Conservation (phyloP, 164 flowering plant genomes). For the Tetrastigma voinierianum region DNA sequence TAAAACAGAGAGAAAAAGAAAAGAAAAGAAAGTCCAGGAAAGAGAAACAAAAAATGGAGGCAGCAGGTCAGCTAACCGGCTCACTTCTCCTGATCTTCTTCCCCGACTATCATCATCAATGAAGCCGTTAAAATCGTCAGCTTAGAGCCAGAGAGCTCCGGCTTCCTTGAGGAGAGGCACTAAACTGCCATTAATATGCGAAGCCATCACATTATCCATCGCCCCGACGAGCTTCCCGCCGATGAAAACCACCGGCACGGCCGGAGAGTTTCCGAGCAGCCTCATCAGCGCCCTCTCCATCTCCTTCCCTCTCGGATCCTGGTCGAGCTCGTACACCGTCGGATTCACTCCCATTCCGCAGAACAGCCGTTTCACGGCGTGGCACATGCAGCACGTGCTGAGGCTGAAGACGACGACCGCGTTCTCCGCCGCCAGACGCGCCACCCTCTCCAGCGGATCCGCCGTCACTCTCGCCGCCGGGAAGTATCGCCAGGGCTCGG, state of each 20-base stretch:
- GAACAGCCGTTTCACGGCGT: slow-evolving; percentile 62
- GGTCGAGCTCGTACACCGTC: slow-evolving; percentile 63
- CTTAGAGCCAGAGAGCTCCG: slow-evolving; percentile 69
- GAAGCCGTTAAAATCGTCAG: neutral
- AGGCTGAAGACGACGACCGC: slow-evolving; percentile 72
- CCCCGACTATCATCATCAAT: neutral
- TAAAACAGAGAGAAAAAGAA: too few relatives aligned
- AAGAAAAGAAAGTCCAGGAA: too few relatives aligned
- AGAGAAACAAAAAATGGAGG: too few relatives aligned
- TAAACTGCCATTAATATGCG: slow-evolving; percentile 62
- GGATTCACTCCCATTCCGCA: slow-evolving; percentile 72
- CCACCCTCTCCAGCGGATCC: slow-evolving; percentile 48
- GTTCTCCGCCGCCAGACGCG: slow-evolving; percentile 48
- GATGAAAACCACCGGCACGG: slow-evolving; percentile 64
- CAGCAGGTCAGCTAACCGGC: too few relatives aligned
- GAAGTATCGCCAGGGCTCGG: slow-evolving; percentile 19
- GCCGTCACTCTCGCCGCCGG: slow-evolving; percentile 10
- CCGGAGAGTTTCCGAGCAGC: slow-evolving; percentile 31
- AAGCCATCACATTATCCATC: slow-evolving; percentile 67
- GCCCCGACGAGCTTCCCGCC: slow-evolving; percentile 69
- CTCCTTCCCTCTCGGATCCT: slow-evolving; percentile 55
- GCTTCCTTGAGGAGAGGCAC: slow-evolving; percentile 71
- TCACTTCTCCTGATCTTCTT: too few relatives aligned
- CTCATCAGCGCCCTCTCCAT: slow-evolving; percentile 47
- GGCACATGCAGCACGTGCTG: slow-evolving; percentile 76